Percentiles rank a stretch among this genome's conserved stretches.
phyloP scores from a whole-genome alignment of 1,139 yeast species.

The Geotrichum australiense region DNA sequence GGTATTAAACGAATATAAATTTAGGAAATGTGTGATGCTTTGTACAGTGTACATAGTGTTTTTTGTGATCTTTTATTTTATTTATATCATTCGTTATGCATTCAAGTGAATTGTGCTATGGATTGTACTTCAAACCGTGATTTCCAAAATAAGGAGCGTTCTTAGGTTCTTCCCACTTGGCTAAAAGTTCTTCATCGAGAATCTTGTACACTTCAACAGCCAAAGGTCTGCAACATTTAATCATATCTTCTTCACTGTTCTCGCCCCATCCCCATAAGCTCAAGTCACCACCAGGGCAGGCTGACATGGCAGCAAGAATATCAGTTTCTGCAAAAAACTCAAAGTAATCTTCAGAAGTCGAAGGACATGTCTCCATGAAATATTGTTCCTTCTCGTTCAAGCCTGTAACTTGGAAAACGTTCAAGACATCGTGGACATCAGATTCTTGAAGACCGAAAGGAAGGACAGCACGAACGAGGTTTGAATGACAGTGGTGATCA shows the following conservation, averaged over 20 bases:
- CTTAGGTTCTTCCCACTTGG: constrained; percentile 49
- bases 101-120: too few relatives aligned
- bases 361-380: constrained; percentile 66
- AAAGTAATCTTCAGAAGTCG: constrained; percentile 50
- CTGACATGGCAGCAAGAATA: constrained; percentile 55
- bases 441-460: constrained; percentile 57
- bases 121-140: constrained; percentile 44
- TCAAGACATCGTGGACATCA: constrained; percentile 63
- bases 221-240: constrained; percentile 55
- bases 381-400: constrained; percentile 58
- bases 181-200: constrained; percentile 39
- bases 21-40: too few relatives aligned
- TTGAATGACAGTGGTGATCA: constrained; percentile 62
- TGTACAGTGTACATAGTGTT: too few relatives aligned
- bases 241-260: constrained; percentile 45
- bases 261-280: constrained; percentile 69
- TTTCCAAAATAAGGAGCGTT: constrained; percentile 47
- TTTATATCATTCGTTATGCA: too few relatives aligned
- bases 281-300: constrained; percentile 68
- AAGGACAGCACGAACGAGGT: constrained; percentile 50
- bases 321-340: constrained; percentile 65
- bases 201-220: constrained; percentile 54
- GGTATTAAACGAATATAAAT: too few relatives aligned
- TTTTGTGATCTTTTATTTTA: too few relatives aligned
- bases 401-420: constrained; percentile 66